These are phyloP conservation scores for Fusarium buxicola DNA, from an alignment of 2,329 filamentous ascomycete species.

Conservation along the genomic window DNA sequence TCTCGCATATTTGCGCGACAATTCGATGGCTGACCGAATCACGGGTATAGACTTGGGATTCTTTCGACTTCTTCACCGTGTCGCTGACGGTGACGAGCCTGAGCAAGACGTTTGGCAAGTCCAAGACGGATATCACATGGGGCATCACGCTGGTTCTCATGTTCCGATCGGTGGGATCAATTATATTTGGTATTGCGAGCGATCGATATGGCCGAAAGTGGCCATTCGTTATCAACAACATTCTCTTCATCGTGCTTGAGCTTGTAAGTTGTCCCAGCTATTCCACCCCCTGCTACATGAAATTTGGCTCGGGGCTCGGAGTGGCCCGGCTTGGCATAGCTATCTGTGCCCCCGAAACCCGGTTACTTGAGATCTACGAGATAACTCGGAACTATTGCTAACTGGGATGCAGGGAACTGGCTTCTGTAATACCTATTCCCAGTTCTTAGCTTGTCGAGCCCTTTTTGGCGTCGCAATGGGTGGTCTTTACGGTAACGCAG, in stretches of 20 bases:
- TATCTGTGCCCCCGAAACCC: neutral
- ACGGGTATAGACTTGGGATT: slow-evolving; percentile 65
- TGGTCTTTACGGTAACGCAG: slow-evolving; percentile 81
- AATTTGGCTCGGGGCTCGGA: neutral
- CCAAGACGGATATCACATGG: slow-evolving; percentile 71
- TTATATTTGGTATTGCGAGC: slow-evolving; percentile 65
- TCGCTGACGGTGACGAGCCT: slow-evolving; percentile 68
- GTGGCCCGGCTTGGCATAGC: slow-evolving; percentile 11
- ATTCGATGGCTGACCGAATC: neutral
- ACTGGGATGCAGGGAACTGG: slow-evolving; percentile 66
- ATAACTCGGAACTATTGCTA: slow-evolving; percentile 12
- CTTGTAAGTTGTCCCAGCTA: too few species aligned
- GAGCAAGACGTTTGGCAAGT: slow-evolving; percentile 62
- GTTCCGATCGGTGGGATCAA: slow-evolving; percentile 67
- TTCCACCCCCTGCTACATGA: neutral
- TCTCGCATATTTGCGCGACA: too few species aligned
- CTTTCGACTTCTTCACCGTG: slow-evolving; percentile 76
- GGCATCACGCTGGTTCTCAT: slow-evolving; percentile 73
- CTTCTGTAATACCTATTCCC: slow-evolving; percentile 73
- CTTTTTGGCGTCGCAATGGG: slow-evolving; percentile 88
- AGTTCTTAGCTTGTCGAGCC: slow-evolving; percentile 80
- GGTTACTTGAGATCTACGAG: slow-evolving; percentile 12
- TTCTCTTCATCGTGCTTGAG: slow-evolving; percentile 78
- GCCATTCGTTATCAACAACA: slow-evolving; percentile 81
- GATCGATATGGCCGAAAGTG: slow-evolving; percentile 72